Evolutionary conservation across 371 early-diverging fungal genomes (phyloP).

Genomic region (Haplosporangium sp.): DNA sequence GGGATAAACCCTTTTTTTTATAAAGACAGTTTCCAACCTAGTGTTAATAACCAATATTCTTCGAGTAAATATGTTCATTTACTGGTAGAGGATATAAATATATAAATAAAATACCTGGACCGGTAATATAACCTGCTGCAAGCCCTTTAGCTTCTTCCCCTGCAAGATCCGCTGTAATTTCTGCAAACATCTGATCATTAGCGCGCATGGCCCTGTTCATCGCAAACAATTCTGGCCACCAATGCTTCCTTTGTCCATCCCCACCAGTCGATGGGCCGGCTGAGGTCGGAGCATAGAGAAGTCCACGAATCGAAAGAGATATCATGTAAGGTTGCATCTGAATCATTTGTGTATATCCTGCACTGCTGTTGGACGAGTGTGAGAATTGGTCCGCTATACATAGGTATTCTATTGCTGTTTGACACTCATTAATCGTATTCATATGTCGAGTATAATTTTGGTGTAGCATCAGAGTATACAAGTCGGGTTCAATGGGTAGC

Average conservation of each 20-base stretch:
- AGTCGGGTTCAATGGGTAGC: conserved; percentile 58
- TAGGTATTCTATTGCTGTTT: conserved; percentile 38
- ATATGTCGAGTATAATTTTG: conserved; percentile 60
- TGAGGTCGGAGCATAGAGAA: conserved; percentile 34
- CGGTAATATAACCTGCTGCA: conserved; percentile 31
- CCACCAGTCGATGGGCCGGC: conserved; percentile 14
- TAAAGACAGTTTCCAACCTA: not conserved
- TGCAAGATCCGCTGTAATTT: conserved; percentile 29
- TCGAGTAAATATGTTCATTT: too few species aligned
- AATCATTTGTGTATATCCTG: conserved; percentile 26
- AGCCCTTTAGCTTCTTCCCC: conserved; percentile 36
- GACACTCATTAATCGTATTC: conserved; percentile 31
- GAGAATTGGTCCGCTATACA: conserved; percentile 39
- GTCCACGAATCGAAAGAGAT: conserved; percentile 33
- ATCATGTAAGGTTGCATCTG: conserved; percentile 53
- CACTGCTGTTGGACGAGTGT: conserved; percentile 6
- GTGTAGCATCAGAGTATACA: conserved; percentile 60
- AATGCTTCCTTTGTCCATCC: conserved; percentile 31
- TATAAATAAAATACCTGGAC: conserved; percentile 26
- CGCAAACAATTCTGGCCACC: conserved; percentile 47
- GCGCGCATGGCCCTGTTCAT: conserved; percentile 30
- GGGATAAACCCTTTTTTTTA: conserved; percentile 27
- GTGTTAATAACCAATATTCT: not conserved
- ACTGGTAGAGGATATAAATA: not conserved
- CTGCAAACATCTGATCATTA: conserved; percentile 37